These are phyloP conservation scores for Neocallimastix lanati DNA, from an alignment of 192 early-diverging fungal genomes.

Conservation along the genomic window DNA sequence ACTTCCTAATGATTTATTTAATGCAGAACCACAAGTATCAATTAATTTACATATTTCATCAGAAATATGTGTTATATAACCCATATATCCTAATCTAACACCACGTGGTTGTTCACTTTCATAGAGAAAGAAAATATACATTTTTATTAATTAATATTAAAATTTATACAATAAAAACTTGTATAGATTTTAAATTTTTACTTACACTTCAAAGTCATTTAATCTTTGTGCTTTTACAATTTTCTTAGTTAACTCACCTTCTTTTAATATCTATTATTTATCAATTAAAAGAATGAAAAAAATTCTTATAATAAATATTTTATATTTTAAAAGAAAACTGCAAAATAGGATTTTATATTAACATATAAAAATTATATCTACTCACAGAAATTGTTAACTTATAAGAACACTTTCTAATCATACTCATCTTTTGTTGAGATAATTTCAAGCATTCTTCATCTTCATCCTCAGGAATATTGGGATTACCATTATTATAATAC, in stretches of 20 bases:
- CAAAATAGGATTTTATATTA: too few species aligned
- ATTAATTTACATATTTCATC: conserved; percentile 84
- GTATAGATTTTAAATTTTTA: conserved; percentile 5
- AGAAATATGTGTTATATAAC: conserved; percentile 89
- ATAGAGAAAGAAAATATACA: too few species aligned
- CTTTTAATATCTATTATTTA: conserved; percentile 45
- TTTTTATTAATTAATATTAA: too few species aligned
- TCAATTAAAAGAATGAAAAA: conserved; percentile 1
- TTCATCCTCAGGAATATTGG: background rate
- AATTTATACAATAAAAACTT: too few species aligned
- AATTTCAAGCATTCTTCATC: background rate
- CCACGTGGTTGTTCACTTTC: conserved; percentile 58
- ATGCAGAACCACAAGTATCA: conserved; percentile 45
- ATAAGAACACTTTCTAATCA: conserved; percentile 17
- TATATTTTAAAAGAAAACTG: too few species aligned
- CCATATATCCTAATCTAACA: conserved; percentile 90
- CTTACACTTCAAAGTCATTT: conserved; percentile 69
- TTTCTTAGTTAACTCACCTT: conserved; percentile 64
- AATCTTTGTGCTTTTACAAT: conserved; percentile 71
- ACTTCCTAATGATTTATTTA: conserved; percentile 22
- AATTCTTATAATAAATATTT: too few species aligned
- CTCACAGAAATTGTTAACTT: conserved; percentile 27
- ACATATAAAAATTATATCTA: background rate
- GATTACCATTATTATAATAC: background rate
- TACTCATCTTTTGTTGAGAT: conserved; percentile 19